phyloP scores from a whole-genome alignment of 192 early-diverging fungal genomes.

The Spinellus fusiger region DNA sequence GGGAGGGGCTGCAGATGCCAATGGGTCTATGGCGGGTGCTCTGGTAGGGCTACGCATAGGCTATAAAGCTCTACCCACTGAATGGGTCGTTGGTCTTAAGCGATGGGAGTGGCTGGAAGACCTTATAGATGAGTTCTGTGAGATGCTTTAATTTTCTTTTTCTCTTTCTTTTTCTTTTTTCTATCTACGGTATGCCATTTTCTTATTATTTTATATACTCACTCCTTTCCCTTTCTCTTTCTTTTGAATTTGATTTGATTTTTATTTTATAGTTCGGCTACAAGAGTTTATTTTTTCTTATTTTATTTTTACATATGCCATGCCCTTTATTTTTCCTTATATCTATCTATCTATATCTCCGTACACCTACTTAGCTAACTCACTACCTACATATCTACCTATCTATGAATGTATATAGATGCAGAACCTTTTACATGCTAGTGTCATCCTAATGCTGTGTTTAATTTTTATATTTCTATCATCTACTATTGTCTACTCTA shows the following conservation, averaged over 20 bases:
- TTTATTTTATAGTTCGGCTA: too few species aligned
- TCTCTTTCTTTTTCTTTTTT: not conserved
- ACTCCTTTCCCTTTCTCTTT: not conserved
- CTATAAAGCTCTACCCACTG: constrained; percentile 22
- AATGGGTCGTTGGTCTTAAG: constrained; percentile 35
- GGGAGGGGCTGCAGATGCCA: constrained; percentile 31
- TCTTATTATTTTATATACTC: not conserved
- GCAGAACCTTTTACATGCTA: not conserved
- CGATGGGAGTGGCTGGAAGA: constrained; percentile 36
- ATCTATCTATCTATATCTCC: not conserved
- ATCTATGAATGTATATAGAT: not conserved
- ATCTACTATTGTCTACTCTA: not conserved
- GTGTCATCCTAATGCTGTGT: not conserved
- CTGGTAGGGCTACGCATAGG: constrained; percentile 29
- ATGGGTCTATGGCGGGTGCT: constrained; percentile 29
- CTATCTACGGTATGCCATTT: not conserved
- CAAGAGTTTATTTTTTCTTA: not conserved
- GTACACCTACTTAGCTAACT: not conserved
- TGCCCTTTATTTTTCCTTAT: too few species aligned
- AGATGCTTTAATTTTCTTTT: constrained; percentile 14
- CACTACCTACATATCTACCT: not conserved
- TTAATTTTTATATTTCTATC: not conserved
- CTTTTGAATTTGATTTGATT: too few species aligned
- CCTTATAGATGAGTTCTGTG: constrained; percentile 28
- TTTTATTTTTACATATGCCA: too few species aligned